Evolutionary conservation across 2,329 filamentous ascomycete genomes (phyloP), one percentile per base, ranked within the genome.

Genomic region (Clarireedia monteithiana): DNA sequence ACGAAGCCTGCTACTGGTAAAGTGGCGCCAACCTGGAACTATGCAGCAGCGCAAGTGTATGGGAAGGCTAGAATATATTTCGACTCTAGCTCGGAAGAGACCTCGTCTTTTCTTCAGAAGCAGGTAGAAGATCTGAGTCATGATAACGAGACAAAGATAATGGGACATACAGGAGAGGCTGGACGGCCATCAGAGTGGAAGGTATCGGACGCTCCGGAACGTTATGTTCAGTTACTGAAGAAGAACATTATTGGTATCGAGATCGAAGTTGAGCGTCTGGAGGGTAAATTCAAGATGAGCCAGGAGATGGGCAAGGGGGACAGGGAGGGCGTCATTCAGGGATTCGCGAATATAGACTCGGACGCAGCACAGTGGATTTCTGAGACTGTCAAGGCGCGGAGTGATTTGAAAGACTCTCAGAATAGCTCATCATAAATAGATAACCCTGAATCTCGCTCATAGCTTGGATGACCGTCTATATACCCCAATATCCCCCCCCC

Each of bases 1-100:
- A 86, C 84, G 1, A 88, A 87, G 65, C 84, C 83, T 0, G 66
- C 64, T 0, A 83, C 78, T 0, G 84, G 77, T 10, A 88, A 88
- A 62, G 84, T 86, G 0, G 84, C 85, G 5, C 83, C 83, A 0
- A 88, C 84, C 0, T 88, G 84, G 85, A 83, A 88, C 67, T 88
- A 88, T 62, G 74, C 81, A 0, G 82, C 84, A 0, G 83, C 77
- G 0, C 82, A 88, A 68, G 81, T 74, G 0, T 86, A 86, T 61
- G 84, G 84, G 1, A 74, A 68, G 1, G 78, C 79, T 1, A 78
- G 59, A 0, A 69, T 86, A 4, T 80, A 76, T 60, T 77, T 71
- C 56, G 78, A 86, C 55, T 63, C 75, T 5, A 73, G 73, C 47
- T 66, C 74, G 0, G 63, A 70, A 0, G 73, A 75, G 23, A 79